Percentiles rank a stretch among this genome's conserved stretches.
Evolutionary conservation across 257 asterid species (phyloP).

Genomic region (Fraxinus excelsior): DNA sequence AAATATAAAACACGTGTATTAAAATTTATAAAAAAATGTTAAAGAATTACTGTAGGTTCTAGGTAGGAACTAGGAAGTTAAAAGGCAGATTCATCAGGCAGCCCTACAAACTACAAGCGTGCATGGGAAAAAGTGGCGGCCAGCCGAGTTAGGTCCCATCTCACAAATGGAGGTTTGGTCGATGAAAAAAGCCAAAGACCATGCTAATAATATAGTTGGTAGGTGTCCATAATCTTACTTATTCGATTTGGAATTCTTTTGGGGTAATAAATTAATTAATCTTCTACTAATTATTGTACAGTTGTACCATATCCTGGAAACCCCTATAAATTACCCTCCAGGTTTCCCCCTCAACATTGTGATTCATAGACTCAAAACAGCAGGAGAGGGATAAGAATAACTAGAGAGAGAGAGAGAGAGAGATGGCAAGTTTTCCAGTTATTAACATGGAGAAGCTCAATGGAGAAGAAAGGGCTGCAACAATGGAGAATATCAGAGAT

Average conservation of each 20-base stretch:
- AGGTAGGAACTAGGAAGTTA: background rate
- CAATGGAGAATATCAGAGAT: conserved; percentile 58
- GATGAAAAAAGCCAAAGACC: background rate
- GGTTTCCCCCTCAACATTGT: conserved; percentile 6
- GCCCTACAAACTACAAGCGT: background rate
- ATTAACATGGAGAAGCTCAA: conserved; percentile 61
- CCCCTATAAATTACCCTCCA: conserved; percentile 53
- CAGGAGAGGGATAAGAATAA: background rate
- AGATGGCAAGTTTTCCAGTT: conserved; percentile 60
- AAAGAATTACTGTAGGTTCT: background rate
- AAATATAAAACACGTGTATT: conserved; percentile 3
- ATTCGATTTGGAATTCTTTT: conserved; percentile 8
- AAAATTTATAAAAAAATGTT: background rate
- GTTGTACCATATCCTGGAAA: background rate
- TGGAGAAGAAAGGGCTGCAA: conserved; percentile 54
- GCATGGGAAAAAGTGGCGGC: background rate
- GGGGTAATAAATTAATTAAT: background rate
- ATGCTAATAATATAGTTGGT: background rate
- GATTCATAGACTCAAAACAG: background rate
- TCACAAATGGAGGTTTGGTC: no score
- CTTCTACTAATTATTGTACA: background rate
- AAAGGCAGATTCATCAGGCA: background rate
- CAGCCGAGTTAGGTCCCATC: no score
- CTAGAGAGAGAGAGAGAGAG: background rate
- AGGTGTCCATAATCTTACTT: conserved; percentile 13